phyloP scores from a whole-genome alignment of 208 protist species.

The Trypanosoma platydactyli region DNA sequence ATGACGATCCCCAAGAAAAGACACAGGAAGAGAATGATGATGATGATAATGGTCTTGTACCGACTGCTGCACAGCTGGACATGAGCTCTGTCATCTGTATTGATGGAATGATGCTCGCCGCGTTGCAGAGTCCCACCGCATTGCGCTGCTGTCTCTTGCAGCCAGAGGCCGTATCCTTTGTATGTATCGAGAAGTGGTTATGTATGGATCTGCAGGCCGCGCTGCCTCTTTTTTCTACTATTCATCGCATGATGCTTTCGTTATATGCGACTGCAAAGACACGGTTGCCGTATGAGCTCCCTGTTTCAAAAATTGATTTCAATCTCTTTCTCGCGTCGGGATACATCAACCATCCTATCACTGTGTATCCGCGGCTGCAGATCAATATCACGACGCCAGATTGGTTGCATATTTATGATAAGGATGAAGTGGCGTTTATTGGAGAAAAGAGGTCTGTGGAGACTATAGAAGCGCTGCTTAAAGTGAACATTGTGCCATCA shows the following conservation, averaged over 20 bases:
- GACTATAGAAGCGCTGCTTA: conserved; percentile 54
- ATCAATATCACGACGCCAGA: conserved; percentile 3
- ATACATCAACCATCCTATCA: conserved; percentile 16
- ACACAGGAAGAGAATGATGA: conserved; percentile 11
- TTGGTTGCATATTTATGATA: conserved; percentile 6
- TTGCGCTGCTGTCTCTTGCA: conserved; percentile 69
- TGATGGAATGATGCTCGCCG: conserved; percentile 70
- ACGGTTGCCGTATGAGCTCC: conserved; percentile 60
- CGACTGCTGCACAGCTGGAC: conserved; percentile 29
- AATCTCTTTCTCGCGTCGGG: conserved; percentile 58
- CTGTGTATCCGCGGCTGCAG: conserved; percentile 1
- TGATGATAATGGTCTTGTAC: conserved; percentile 16
- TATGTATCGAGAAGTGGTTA: conserved; percentile 49
- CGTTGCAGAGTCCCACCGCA: conserved; percentile 50
- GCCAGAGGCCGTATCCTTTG: conserved; percentile 38
- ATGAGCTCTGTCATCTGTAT: conserved; percentile 48
- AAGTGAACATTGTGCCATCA: conserved; percentile 47
- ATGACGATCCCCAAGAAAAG: conserved; percentile 11
- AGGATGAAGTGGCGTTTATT: background rate
- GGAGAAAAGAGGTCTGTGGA: conserved; percentile 19
- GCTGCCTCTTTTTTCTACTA: conserved; percentile 57
- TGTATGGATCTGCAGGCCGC: conserved; percentile 42
- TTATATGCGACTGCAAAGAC: conserved; percentile 37
- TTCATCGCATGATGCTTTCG: conserved; percentile 52
- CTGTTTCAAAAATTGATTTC: conserved; percentile 51